A percentile compares a stretch with the other conserved stretches of the same genome.
phyloP scores from a whole-genome alignment of 2,329 filamentous ascomycete species.

The Alternaria gansuensis region DNA sequence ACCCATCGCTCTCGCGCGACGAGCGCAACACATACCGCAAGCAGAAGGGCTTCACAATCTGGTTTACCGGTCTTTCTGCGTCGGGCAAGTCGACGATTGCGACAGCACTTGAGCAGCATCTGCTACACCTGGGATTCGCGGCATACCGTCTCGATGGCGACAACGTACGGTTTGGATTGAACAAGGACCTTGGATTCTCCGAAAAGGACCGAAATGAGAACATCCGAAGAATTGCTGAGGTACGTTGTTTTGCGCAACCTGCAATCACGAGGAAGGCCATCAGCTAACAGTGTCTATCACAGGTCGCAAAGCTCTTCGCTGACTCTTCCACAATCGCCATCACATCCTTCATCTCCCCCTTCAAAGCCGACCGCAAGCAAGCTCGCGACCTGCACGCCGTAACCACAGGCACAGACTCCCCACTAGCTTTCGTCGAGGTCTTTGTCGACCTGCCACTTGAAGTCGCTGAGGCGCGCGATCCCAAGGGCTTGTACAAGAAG shows the following conservation, averaged over 20 bases:
- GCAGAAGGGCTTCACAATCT: constrained; percentile 93
- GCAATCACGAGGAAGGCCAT: not conserved
- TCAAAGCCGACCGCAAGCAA: constrained; percentile 82
- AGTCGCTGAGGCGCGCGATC: constrained; percentile 92
- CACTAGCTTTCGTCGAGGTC: constrained; percentile 91
- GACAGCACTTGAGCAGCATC: constrained; percentile 94
- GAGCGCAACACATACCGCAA: constrained; percentile 79
- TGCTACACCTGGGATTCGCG: constrained; percentile 81
- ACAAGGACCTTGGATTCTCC: constrained; percentile 95
- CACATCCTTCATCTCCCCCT: constrained; percentile 96
- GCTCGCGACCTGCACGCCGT: constrained; percentile 82
- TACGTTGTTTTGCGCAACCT: constrained; percentile 29
- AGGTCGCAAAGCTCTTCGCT: constrained; percentile 95
- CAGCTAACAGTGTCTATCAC: constrained; percentile 1
- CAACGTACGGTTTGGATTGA: constrained; percentile 97
- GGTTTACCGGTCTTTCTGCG: constrained; percentile 96
- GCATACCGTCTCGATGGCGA: constrained; percentile 97
- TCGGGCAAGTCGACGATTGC: constrained; percentile 98
- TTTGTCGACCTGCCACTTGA: constrained; percentile 91
- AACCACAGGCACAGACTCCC: constrained; percentile 62
- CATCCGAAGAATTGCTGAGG: constrained; percentile 92
- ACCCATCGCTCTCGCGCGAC: constrained; percentile 78
- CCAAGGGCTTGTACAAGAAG: constrained; percentile 98
- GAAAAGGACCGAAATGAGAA: constrained; percentile 96
- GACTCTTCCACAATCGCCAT: constrained; percentile 87